Base-by-base conservation (phyloP, 2,329 filamentous ascomycete species). In the Myriosclerotinia duriaeana region DNA sequence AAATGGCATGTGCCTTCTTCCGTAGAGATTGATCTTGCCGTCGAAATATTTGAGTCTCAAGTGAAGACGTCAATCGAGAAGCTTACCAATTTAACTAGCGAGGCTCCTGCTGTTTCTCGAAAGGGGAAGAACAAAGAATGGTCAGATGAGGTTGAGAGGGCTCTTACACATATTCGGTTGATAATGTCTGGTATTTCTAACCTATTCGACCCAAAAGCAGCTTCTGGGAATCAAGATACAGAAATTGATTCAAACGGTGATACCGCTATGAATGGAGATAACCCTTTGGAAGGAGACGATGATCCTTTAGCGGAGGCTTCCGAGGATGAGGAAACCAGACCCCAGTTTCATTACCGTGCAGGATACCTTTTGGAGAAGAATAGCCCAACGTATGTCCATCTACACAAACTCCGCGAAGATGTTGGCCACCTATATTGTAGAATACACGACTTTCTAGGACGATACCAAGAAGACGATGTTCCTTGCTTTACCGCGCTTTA, bases 41-140 rank as follows among this genome's bases (percentile, higher is more conserved):
- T 96, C 20, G 89, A 94, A 74, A 79, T 99, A 0, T 98, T 97
- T 73, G 88, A 93, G 71, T 89, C 89, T 1, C 93, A 98, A 77
- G 89, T 90, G 7, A 87, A 87, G 66, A 88, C 86, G 52, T 93
- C 94, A 2, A 85, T 94, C 68, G 82, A 88, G 67, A 87, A 92
- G 69, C 80, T 99, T 15, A 85, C 87, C 69, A 85, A 89, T 9
- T 83, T 99, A n/a, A 96, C 92, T 75, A 89, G 91, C 69, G 88
- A 92, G 55, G 85, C 89, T 46, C 89, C 93, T 1, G 89, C 88
- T 2, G 89, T 98, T 64, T 96, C 93, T 77, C 87, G 94, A 66
- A 94, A 93, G 71, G 95, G 95, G 48, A 97, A 94, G 77, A 96
- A 96, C 72, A 99, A 98, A 78, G 94, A 97, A 74, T 99, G 95